Evolutionary conservation across 2,329 filamentous ascomycete species (phyloP), one percentile per base, ranked within the genome.

Genomic region (Fusarium poae): DNA sequence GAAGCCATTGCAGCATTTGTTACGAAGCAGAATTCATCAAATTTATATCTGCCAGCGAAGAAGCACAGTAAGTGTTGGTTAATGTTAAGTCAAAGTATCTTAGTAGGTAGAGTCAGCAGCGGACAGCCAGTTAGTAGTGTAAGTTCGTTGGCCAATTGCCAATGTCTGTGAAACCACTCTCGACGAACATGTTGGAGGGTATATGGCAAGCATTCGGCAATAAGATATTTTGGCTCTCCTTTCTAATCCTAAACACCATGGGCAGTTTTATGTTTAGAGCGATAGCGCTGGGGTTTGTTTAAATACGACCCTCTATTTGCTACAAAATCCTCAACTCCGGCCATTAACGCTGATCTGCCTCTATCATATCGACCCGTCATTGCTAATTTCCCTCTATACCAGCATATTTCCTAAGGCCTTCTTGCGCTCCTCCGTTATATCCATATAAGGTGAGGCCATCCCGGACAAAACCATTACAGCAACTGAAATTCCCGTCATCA

Each of bases 391-490:
- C 18, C 37, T 66, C 37, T 65, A 62, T 21, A 64, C 45, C 15
- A 44, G 62, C 39, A 62, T 62, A 53, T 49, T 56, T 32, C 44
- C 66, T 11, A 49, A 62, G 23, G 55, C 48, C 11, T 65, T 61
- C 18, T 20, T 27, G 13, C 32, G 10, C 23, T 37, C 34, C 34
- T 12, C 11, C 18, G 15, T 30, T 55, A 54, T 8, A 39, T 62
- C 21, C 30, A 35, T 10, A 27, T 8, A 35, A 32, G 21, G 16
- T 29, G 60, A 61, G 6, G 16, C 27, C 27, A 29, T 21, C 32
- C 16, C 13, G 77, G 79, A 79, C 65, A 76, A 75, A 64, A 78
- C 77, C 12, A 81, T 81, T 54, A 76, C 81, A 29, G 72, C 79
- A 9, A 82, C 78, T 2, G 75, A 75, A 9, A 73, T 78, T 9